Evolutionary conservation across 371 early-diverging fungal species (phyloP).

Genomic region (Gilbertella persicaria): DNA sequence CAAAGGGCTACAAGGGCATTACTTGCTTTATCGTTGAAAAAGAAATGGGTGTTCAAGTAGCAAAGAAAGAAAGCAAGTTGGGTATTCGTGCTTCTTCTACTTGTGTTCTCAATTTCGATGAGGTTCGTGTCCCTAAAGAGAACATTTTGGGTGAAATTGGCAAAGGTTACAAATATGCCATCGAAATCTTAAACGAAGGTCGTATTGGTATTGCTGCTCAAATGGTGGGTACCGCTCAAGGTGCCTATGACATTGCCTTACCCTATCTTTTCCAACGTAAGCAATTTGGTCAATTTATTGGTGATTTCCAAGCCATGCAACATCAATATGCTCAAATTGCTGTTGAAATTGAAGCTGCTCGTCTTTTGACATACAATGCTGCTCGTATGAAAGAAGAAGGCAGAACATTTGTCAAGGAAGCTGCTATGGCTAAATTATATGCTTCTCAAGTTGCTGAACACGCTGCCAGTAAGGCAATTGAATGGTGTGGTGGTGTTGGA

Average conservation of each 20-base stretch:
- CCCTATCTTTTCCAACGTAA: conserved; percentile 95
- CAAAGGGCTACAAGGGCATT: conserved; percentile 97
- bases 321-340: conserved; percentile 94
- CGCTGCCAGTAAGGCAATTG: conserved; percentile 87
- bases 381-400: conserved; percentile 96
- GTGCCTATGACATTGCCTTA: conserved; percentile 87
- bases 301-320: conserved; percentile 97
- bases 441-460: conserved; percentile 94
- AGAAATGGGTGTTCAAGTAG: conserved; percentile 91
- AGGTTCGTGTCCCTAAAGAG: conserved; percentile 83
- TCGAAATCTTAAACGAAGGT: conserved; percentile 97
- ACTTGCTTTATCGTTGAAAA: conserved; percentile 97
- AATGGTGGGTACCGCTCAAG: conserved; percentile 97
- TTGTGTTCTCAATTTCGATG: conserved; percentile 93
- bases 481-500: conserved; percentile 97
- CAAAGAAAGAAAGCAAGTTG: conserved; percentile 97
- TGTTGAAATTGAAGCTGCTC: conserved; percentile 95
- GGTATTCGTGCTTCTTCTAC: conserved; percentile 97
- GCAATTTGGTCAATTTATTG: conserved; percentile 89
- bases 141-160: conserved; percentile 94
- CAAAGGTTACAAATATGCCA: conserved; percentile 98
- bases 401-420: conserved; percentile 87
- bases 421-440: conserved; percentile 98
- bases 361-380: conserved; percentile 96
- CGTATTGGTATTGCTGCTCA: conserved; percentile 98